Conservation (phyloP, 768 basidiomycete species). For the Daedaleopsis nitida region DNA sequence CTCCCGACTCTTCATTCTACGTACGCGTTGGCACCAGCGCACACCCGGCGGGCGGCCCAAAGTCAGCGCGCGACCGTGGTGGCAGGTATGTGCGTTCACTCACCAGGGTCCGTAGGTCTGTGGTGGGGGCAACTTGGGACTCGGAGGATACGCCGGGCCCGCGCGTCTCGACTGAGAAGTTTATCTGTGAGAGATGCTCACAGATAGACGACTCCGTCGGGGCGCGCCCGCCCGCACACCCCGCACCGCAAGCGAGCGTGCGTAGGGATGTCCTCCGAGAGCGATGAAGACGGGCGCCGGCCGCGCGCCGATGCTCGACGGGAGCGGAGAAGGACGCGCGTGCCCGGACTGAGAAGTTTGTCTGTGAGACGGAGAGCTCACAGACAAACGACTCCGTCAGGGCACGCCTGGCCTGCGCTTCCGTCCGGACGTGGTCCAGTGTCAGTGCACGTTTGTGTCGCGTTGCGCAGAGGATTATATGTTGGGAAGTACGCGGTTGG, state of each 20-base stretch:
- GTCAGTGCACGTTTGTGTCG: too few relatives aligned
- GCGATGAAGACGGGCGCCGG: background rate
- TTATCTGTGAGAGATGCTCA: constrained; percentile 3
- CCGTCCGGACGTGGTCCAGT: too few relatives aligned
- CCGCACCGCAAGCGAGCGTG: background rate
- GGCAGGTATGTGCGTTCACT: too few relatives aligned
- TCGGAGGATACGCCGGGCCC: background rate
- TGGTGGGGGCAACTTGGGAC: too few relatives aligned
- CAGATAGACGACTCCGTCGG: constrained; percentile 8
- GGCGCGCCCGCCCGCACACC: background rate
- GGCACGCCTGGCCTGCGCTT: background rate
- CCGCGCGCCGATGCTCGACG: too few relatives aligned
- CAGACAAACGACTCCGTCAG: background rate
- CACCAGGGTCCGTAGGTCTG: too few relatives aligned
- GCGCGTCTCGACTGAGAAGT: constrained; percentile 8
- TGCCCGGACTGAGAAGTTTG: background rate
- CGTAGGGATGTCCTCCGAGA: background rate
- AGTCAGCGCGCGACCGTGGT: too few relatives aligned
- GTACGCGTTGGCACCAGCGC: too few relatives aligned
- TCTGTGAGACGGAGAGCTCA: background rate
- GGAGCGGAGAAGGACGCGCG: background rate
- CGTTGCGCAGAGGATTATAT: too few relatives aligned
- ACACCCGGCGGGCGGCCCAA: too few relatives aligned
- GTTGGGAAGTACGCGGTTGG: too few relatives aligned
- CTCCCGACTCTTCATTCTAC: too few relatives aligned